Conservation (phyloP, 2,329 filamentous ascomycete genomes). For the Epichloe sibirici region DNA sequence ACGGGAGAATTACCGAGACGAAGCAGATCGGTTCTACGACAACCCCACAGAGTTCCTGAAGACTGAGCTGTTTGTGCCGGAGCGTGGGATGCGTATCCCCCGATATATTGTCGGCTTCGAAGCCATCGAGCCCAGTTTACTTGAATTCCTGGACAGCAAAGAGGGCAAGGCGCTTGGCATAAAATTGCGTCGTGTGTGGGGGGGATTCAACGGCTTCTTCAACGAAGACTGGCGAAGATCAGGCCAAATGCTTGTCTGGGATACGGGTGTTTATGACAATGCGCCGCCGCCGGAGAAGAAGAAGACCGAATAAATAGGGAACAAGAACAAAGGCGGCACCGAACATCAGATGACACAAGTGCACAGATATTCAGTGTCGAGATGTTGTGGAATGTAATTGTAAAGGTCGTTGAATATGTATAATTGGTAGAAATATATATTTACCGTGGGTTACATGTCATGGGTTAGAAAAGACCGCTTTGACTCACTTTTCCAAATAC, state of each 20-base stretch:
- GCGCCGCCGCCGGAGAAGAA: too few species aligned
- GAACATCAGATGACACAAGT: too few species aligned
- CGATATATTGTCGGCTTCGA: slow-evolving; percentile 51
- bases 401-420: background rate
- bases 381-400: background rate
- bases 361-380: too few species aligned
- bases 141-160: slow-evolving; percentile 30
- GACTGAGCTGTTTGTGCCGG: slow-evolving; percentile 33
- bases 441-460: too few species aligned
- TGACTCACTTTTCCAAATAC: background rate
- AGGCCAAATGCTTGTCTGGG: slow-evolving; percentile 49
- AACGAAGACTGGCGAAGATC: slow-evolving; percentile 47
- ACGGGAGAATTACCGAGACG: slow-evolving; percentile 64
- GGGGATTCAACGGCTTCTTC: slow-evolving; percentile 48
- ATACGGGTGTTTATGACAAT: slow-evolving; percentile 26
- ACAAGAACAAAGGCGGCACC: too few species aligned
- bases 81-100: slow-evolving; percentile 24
- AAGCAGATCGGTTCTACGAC: slow-evolving; percentile 85
- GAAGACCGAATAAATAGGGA: too few species aligned
- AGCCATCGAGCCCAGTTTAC: slow-evolving; percentile 37
- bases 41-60: slow-evolving; percentile 43
- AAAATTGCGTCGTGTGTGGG: slow-evolving; percentile 38
- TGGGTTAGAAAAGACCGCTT: background rate
- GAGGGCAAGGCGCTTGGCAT: slow-evolving; percentile 29
- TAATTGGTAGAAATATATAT: too few species aligned